Conservation (phyloP, 2,329 filamentous ascomycete species). For the Byssoonygena ceratinophila region DNA sequence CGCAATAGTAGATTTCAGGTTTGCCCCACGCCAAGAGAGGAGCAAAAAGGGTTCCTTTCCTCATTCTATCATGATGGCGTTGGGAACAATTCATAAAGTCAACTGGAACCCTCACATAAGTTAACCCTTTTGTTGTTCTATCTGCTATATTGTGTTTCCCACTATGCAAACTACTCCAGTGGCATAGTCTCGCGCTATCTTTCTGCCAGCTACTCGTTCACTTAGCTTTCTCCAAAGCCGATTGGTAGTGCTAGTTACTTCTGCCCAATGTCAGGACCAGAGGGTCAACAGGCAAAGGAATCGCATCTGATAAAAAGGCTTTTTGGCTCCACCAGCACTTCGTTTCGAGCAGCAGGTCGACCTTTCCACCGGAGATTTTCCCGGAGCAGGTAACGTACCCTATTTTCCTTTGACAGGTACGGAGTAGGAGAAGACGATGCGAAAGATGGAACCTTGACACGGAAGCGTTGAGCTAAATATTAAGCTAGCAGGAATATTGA, state of each 20-base stretch:
- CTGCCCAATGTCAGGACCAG: neutral
- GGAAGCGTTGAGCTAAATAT: constrained; percentile 4
- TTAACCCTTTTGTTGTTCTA: neutral
- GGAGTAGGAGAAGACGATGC: neutral
- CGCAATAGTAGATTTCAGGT: constrained; percentile 1
- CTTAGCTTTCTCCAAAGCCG: neutral
- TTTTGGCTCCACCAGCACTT: neutral
- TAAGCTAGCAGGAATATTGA: constrained; percentile 1
- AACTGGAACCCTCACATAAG: neutral
- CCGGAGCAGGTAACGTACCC: constrained; percentile 6
- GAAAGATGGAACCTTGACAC: neutral
- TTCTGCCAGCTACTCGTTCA: neutral
- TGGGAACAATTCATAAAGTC: constrained; percentile 9
- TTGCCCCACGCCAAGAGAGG: constrained; percentile 11
- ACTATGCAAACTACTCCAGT: neutral
- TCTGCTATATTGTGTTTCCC: neutral
- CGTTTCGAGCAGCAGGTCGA: constrained; percentile 7
- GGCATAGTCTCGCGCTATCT: neutral
- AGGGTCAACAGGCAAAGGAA: neutral
- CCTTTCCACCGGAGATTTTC: constrained; percentile 6
- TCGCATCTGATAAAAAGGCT: constrained; percentile 1
- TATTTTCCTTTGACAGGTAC: neutral
- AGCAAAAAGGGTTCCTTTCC: neutral
- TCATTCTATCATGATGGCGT: constrained; percentile 1
- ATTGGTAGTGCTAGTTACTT: neutral